Evolutionary conservation across 225 moss, liverwort and hornwort genomes (phyloP), one percentile per base, ranked within the genome.

Genomic region (Pseudisothecium myosuroides): DNA sequence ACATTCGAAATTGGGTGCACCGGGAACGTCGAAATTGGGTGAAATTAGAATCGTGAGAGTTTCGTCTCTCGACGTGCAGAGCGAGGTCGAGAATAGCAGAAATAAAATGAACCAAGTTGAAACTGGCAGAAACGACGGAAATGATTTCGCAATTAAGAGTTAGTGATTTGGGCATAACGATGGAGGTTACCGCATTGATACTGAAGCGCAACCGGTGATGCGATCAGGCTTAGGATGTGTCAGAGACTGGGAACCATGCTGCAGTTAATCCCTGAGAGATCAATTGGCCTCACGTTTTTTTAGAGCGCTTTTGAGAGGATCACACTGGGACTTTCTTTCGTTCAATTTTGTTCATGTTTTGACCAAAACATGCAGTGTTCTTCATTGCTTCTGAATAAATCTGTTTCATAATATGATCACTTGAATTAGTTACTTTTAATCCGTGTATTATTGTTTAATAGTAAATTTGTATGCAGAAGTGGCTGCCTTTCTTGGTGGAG

Each of bases 401-500:
- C 37, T 39, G 14, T 41, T 84, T 56, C 34, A 14, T 41, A 34
- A 20, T 37, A 45, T 15, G 56, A 58, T 68, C 36, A 69, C 19
- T 45, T 41, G 27, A 68, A 36, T 87, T 59, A 23, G 9, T 55
- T 43, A 19, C 81, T 56, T n/a, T 17, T 4, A 17, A 41, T 49
- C 36, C 36, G 49, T 49, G 60, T 14, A 17, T 71, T 19, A 21
- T 37, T 64, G 75, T 20, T 18, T 80, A 47, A 81, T 68, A 10
- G 45, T n/a, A 68, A 29, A 43, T 58, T 73, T 24, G 41, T 72
- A 28, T 91, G 90, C 95, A 96, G 97, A 95, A 79, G 96, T 95
- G 90, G 93, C 93, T 20, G 91, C 94, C 78, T 96, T 97, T 80
- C 88, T 97, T 52, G 93, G 94, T 80, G 97, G 95, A 91, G 94